Evolutionary conservation across 2,329 filamentous ascomycete genomes (phyloP), one percentile per base, ranked within the genome.

Genomic region (Alternaria alternata): DNA sequence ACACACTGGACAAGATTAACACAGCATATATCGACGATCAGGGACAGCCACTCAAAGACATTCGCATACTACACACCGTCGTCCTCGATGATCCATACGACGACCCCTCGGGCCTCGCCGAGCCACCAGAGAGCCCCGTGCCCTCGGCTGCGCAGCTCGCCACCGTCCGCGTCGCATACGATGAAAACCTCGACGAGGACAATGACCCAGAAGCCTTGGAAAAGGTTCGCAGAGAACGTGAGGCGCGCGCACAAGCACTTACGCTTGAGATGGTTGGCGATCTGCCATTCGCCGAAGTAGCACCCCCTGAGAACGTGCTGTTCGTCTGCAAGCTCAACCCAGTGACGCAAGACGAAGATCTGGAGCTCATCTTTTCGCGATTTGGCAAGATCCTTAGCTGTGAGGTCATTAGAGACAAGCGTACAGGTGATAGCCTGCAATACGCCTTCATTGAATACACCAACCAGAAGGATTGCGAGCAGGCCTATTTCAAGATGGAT

Each of bases 281-380:
- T 77, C 83, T 99, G 59, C 95, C 95, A 5, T 99, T 97, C 78
- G 95, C 95, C 60, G 95, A 99, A 80, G 94, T 99, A 70, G 96
- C 94, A 71, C 95, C 95, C 5, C 95, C 95, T 0, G 95, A 99
- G 81, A 98, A 99, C 78, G 89, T 99, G 14, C 85, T 99, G 2
- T 99, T 99, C 75, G 94, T 99, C 43, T 99, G 95, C 89, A 99
- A 99, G 78, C 85, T 99, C 43, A 99, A 99, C 71, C 95, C 95
- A 0, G 93, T 99, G 47, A 99, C 95, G 9, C 91, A 92, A 74
- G 94, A 97, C 73, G 91, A 96, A 73, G 95, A 99, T 75, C 84
- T 99, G 47, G 91, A 97, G 76, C 86, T 98, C 66, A 98, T 99
- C 64, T 99, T 99, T 80, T 94, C 92, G 57, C 94, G 95, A 0